Percentiles rank a stretch among this genome's conserved stretches.
Evolutionary conservation across 1,139 yeast genomes (phyloP).

Genomic region (Candida sp.): DNA sequence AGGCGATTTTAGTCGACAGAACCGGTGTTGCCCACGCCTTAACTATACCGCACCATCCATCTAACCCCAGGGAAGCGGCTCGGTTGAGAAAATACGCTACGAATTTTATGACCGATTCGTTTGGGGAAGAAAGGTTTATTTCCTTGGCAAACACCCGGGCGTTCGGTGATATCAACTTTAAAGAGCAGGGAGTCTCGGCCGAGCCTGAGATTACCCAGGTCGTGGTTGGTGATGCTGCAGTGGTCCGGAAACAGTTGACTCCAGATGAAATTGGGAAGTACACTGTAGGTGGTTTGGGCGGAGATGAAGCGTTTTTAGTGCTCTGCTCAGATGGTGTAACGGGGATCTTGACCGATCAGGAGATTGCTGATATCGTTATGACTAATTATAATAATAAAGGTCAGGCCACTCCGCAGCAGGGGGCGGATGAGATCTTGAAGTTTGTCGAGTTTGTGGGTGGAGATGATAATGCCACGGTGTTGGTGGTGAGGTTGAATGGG

Average conservation of each 20-base stretch:
- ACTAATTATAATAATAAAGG: slow-evolving; percentile 68
- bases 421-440: slow-evolving; percentile 81
- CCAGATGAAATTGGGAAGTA: slow-evolving; percentile 36
- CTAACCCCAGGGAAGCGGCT: slow-evolving; percentile 72
- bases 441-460: slow-evolving; percentile 89
- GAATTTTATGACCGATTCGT: slow-evolving; percentile 81
- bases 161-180: slow-evolving; percentile 84
- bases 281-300: slow-evolving; percentile 56
- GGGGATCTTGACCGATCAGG: slow-evolving; percentile 80
- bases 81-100: slow-evolving; percentile 71
- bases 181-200: slow-evolving; percentile 81
- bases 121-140: slow-evolving; percentile 87
- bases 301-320: slow-evolving; percentile 79
- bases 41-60: slow-evolving; percentile 84
- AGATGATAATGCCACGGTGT: slow-evolving; percentile 91
- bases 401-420: slow-evolving; percentile 75
- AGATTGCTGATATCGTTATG: slow-evolving; percentile 81
- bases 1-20: slow-evolving; percentile 77
- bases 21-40: slow-evolving; percentile 77
- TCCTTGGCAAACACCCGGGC: slow-evolving; percentile 89
- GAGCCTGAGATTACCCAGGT: slow-evolving; percentile 85
- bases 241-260: slow-evolving; percentile 30
- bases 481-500: slow-evolving; percentile 74
- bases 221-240: slow-evolving; percentile 51
- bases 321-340: slow-evolving; percentile 88